Base-by-base conservation (phyloP, 163 green algal genomes). In the Coccomyxa subellipsoidea region DNA sequence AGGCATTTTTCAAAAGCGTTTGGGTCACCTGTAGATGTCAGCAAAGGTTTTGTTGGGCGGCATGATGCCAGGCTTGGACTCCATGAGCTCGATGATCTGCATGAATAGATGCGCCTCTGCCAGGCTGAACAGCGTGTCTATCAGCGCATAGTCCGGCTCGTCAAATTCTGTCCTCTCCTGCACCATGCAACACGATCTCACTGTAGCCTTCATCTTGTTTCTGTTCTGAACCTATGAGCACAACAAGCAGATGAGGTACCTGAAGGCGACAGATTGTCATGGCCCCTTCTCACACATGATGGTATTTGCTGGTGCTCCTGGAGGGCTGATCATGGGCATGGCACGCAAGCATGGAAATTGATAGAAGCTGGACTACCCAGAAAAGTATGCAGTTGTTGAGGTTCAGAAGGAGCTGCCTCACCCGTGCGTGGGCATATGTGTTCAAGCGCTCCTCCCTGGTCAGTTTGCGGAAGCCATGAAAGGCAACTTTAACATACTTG, bases 401-500 rank as follows among this genome's bases (percentile, higher is more conserved):
- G 3, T 59, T 59, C 15, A 59, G 47, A 18, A 2, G 47, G 47
- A 7, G 47, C n/a, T n/a, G 18, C 1, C 66, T 73, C 66, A 77
- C 70, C 70, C 32, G 70, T 34, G 31, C 32, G 10, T 47, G 36
- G 25, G 38, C 37, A 79, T 95, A 93, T 81, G 78, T 90, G 38
- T 80, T 79, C 80, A 95, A 89, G 12, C 95, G 91, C 76, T 97
- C 86, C 27, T 94, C 89, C 0, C 88, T 69, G 1, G 78, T 78
- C 25, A 99, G 89, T 70, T 87, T 72, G 23, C 38, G 54, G 84
- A 98, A 98, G 37, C 96, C 96, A 83, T 99, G 96, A 85, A 96
- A 98, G 0, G 95, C 96, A 2, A 99, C 73, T 91, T 99, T 99
- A 7, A 98, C 96, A 83, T 99, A 99, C 84, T 97, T 97, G 92